Percentiles rank a stretch among this genome's conserved stretches.
These are phyloP conservation scores for Ceratocystis albifundus DNA, from an alignment of 2,329 filamentous ascomycete genomes.

Conservation along the genomic window DNA sequence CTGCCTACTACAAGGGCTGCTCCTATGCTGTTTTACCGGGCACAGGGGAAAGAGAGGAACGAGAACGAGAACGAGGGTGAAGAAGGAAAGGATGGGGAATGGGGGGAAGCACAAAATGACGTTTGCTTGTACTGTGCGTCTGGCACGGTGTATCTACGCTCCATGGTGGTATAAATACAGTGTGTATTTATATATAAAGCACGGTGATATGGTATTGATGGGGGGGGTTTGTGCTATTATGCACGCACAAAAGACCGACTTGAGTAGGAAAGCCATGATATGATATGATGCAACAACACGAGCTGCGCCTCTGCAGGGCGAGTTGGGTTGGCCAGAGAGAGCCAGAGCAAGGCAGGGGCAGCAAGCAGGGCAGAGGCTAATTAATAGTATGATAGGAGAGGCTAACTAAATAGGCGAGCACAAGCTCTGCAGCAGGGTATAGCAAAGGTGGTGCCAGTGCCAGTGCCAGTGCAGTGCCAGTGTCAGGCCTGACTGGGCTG, in stretches of 20 bases:
- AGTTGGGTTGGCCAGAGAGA: not conserved
- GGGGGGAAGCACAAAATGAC: not conserved
- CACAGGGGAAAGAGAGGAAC: not conserved
- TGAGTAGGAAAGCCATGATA: not conserved
- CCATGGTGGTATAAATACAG: not conserved
- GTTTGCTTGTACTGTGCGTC: not conserved
- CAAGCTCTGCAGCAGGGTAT: no score
- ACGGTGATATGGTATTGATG: not conserved
- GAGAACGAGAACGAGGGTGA: not conserved
- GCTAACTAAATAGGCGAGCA: no score
- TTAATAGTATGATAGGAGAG: no score
- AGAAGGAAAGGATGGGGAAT: not conserved
- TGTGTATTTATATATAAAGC: not conserved
- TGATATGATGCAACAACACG: not conserved
- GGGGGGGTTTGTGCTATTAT: not conserved
- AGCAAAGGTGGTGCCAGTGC: no score
- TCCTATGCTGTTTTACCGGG: no score
- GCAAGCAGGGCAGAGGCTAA: no score
- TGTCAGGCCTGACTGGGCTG: not conserved
- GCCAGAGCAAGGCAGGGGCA: no score
- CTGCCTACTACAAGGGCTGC: no score
- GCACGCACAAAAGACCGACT: not conserved
- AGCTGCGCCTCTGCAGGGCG: slow-evolving; percentile 9
- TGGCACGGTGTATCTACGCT: not conserved
- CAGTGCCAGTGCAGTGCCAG: no score